Conservation (phyloP, 2,329 filamentous ascomycete species). For the Nemania sp. region DNA sequence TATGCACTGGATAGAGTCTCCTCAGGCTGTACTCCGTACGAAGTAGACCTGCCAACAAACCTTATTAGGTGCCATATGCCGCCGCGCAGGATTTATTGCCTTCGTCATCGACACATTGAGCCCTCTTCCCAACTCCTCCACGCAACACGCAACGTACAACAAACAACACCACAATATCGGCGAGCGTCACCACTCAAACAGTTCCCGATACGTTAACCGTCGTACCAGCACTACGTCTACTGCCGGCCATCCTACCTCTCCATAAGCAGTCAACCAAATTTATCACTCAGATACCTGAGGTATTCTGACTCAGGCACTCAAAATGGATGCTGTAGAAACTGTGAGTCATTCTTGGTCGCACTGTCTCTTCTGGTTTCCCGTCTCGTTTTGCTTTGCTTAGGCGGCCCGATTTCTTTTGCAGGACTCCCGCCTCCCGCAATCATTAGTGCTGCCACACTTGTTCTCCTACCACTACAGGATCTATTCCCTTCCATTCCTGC, state of each 20-base stretch:
- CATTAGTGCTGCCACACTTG: no score
- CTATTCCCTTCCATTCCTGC: no score
- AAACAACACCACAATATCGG: slow-evolving; percentile 2
- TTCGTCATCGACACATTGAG: slow-evolving; percentile 14
- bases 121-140: background rate
- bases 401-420: background rate
- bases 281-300: background rate
- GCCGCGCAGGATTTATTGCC: slow-evolving; percentile 7
- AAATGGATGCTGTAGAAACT: slow-evolving; percentile 27
- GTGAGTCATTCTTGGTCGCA: slow-evolving; percentile 19
- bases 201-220: background rate
- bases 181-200: background rate
- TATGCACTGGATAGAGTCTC: no score
- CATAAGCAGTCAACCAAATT: background rate
- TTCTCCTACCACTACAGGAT: no score
- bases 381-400: background rate
- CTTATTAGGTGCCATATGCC: background rate
- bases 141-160: background rate
- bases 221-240: background rate
- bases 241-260: background rate
- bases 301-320: slow-evolving; percentile 14
- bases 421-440: no score
- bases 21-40: no score
- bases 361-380: slow-evolving; percentile 1
- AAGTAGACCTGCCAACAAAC: background rate